Percentiles rank a stretch among this genome's conserved stretches.
Evolutionary conservation across 306 rosid genomes (phyloP).

Genomic region (Malus sylvestris): DNA sequence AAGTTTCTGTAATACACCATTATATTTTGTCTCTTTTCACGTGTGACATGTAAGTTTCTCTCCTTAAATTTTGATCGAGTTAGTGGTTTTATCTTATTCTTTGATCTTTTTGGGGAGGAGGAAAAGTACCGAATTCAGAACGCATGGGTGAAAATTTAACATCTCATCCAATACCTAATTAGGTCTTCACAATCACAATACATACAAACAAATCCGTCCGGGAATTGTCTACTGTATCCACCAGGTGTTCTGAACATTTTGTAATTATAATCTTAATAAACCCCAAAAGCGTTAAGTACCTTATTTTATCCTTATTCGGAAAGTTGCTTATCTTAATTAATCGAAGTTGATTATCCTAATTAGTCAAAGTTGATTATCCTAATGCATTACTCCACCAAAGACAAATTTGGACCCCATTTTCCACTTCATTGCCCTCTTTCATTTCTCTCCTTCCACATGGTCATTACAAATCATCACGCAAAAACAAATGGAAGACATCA

Average conservation of each 20-base stretch:
- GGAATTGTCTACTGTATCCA: not conserved
- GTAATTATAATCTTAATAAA: not conserved
- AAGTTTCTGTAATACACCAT: no score
- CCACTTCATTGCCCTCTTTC: not conserved
- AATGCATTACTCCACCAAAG: not conserved
- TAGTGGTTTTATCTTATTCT: not conserved
- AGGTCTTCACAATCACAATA: not conserved
- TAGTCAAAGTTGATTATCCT: not conserved
- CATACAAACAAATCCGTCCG: not conserved
- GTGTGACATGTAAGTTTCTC: no score
- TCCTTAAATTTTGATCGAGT: not conserved
- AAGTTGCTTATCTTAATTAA: not conserved
- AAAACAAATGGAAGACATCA: not conserved
- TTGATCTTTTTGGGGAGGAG: fast-evolving
- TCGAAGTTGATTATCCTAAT: not conserved
- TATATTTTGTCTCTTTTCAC: no score
- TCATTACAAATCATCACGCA: not conserved
- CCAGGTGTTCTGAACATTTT: not conserved
- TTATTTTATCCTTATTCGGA: not conserved
- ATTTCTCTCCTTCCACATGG: not conserved
- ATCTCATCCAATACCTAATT: not conserved
- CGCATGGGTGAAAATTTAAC: no score
- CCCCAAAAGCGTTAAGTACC: not conserved
- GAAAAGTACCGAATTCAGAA: fast-evolving
- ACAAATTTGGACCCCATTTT: not conserved